Evolutionary conservation across 2,329 filamentous ascomycete species (phyloP), one percentile per base, ranked within the genome.

Genomic region (Fusarium verticillioides): DNA sequence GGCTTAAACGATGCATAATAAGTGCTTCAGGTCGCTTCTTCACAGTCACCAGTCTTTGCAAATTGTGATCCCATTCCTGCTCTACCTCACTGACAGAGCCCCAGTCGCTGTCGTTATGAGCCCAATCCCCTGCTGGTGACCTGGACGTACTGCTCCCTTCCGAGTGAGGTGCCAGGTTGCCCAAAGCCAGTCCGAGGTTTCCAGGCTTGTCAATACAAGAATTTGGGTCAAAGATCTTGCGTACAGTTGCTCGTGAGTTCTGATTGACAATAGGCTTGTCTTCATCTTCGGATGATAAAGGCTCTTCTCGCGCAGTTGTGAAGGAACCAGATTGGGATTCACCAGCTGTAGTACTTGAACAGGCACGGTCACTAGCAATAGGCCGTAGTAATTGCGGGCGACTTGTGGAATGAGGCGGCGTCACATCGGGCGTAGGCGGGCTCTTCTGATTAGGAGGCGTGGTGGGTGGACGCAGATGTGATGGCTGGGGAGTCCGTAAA

Each of bases 371-470:
- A 70, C 81, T 82, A 49, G 85, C 77, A 23, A 81, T 79, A 23
- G 87, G 86, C 37, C 88, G 87, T 50, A 84, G 78, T 60, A 82
- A 78, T 77, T 83, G 84, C 21, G 85, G 82, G 64, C 84, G 85
- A 42, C 80, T 81, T 53, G 79, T 78, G 47, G 82, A 81, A 67
- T 90, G 87, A 40, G 93, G 93, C 59, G 92, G 93, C 21, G 93
- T 95, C 50, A 92, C 88, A 81, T 94, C 93, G 39, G 93, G 93
- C 7, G 93, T 95, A 37, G 92, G 92, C 21, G 91, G 91, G 75
- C 90, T 93, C 77, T 87, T 87, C 72, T 91, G 89, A 72, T 90
- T 89, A 34, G 90, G 87, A 56, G 91, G 91, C 9, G 91, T 93
- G 61, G 85, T 84, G n/a, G 87, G 87, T 15, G 84, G 78, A 61